Evolutionary conservation across 139 green algal species (phyloP).

Genomic region (Asterochloris sp.): DNA sequence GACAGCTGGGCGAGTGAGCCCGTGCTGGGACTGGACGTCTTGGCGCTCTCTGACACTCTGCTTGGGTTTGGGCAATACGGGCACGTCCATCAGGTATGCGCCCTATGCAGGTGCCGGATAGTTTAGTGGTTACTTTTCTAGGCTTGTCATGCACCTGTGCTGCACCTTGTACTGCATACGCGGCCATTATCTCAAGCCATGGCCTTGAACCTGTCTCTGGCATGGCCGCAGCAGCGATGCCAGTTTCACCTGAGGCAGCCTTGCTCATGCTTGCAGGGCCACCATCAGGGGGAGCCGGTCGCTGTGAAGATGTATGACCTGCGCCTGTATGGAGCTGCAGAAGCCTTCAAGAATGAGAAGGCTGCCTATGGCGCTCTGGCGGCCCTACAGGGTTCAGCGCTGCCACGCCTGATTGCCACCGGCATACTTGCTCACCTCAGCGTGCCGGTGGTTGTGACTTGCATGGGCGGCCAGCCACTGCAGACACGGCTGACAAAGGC

Average conservation of each 20-base stretch:
- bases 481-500: too few relatives aligned
- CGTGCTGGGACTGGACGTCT: neutral
- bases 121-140: neutral
- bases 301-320: slow-evolving; percentile 20
- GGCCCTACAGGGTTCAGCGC: neutral
- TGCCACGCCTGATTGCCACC: neutral
- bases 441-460: neutral
- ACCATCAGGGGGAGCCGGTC: neutral
- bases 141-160: neutral
- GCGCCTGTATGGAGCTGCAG: neutral
- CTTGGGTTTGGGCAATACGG: slow-evolving; percentile 4
- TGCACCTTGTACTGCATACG: neutral
- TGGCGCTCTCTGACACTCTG: slow-evolving; percentile 1
- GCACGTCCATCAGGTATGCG: neutral
- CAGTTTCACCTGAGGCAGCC: neutral
- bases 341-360: slow-evolving; percentile 11
- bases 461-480: neutral
- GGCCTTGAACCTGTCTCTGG: neutral
- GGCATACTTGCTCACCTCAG: neutral
- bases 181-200: neutral
- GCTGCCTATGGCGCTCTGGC: neutral
- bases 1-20: neutral
- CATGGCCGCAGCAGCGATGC: too few relatives aligned
- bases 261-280: neutral
- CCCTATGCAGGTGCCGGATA: neutral